A percentile compares a stretch with the other conserved stretches of the same genome.
Evolutionary conservation across 306 rosid genomes (phyloP).

Genomic region (Lathyrus sativus): DNA sequence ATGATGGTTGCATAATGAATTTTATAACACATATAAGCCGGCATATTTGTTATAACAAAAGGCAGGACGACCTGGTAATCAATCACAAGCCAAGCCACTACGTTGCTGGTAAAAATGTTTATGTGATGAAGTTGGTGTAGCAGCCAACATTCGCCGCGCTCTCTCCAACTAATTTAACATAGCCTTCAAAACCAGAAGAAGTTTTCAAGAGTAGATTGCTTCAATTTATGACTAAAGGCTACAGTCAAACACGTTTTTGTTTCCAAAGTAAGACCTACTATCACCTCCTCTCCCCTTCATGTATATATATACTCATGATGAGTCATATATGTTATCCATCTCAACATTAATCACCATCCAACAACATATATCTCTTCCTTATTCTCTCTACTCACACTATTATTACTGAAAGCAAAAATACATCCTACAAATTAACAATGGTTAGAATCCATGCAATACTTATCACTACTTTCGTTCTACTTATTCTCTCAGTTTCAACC

Average conservation of each 20-base stretch:
- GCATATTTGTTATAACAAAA: background rate
- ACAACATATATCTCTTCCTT: constrained; percentile 1
- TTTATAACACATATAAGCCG: background rate
- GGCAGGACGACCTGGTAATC: constrained; percentile 7
- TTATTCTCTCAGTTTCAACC: constrained; percentile 35
- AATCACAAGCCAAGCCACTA: background rate
- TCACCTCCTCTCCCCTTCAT: constrained; percentile 17
- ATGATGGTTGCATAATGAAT: no score
- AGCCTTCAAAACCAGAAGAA: background rate
- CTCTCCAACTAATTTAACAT: background rate
- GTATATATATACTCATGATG: constrained; percentile 10
- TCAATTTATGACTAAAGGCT: constrained; percentile 9
- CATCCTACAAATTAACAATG: constrained; percentile 20
- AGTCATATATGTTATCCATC: constrained; percentile 2
- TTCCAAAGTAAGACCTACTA: constrained; percentile 40
- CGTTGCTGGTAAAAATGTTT: constrained; percentile 1
- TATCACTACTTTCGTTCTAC: constrained; percentile 33
- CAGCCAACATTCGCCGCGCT: background rate
- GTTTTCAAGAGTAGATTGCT: constrained; percentile 36
- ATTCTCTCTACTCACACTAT: background rate
- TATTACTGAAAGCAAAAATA: constrained; percentile 4
- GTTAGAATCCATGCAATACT: constrained; percentile 11
- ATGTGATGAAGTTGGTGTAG: background rate
- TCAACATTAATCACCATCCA: background rate
- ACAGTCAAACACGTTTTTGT: constrained; percentile 41